Conservation (phyloP, 2,329 filamentous ascomycete genomes). For the Epichloe bromicola region DNA sequence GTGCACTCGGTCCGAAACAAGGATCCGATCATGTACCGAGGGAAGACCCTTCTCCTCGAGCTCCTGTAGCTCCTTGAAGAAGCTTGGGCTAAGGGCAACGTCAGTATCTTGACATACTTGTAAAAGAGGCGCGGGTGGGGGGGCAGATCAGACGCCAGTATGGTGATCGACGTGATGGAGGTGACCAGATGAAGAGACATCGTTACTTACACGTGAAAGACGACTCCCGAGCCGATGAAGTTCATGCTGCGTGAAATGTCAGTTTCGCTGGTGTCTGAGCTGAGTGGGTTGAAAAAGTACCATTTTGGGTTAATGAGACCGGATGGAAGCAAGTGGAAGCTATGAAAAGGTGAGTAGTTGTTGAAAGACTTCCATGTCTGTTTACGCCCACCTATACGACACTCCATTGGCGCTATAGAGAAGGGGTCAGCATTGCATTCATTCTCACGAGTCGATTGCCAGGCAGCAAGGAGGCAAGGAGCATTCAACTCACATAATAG, state of each 20-base stretch:
- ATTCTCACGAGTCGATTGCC: conserved; percentile 5
- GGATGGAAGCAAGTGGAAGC: conserved; percentile 51
- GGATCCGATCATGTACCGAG: conserved; percentile 32
- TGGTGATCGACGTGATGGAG: too few species aligned
- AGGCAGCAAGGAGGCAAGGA: neutral
- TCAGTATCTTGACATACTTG: too few species aligned
- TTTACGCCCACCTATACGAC: conserved; percentile 20
- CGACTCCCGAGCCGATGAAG: conserved; percentile 57
- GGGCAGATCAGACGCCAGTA: too few species aligned
- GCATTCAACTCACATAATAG: conserved; percentile 9
- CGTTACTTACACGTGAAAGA: conserved; percentile 38
- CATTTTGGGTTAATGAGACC: conserved; percentile 58
- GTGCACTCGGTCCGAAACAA: conserved; percentile 50
- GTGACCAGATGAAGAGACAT: too few species aligned
- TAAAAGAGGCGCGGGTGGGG: too few species aligned
- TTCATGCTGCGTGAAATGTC: conserved; percentile 32
- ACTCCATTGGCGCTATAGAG: conserved; percentile 17
- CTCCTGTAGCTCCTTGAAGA: conserved; percentile 28
- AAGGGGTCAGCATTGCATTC: neutral
- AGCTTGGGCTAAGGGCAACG: conserved; percentile 7
- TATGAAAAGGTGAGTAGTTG: conserved; percentile 4
- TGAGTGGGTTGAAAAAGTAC: conserved; percentile 2
- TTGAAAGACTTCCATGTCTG: conserved; percentile 4
- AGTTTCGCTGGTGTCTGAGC: too few species aligned
- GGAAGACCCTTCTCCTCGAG: conserved; percentile 19